Evolutionary conservation across 371 early-diverging fungal species (phyloP), one percentile per base, ranked within the genome.

Genomic region (Lichtheimia ramosa): DNA sequence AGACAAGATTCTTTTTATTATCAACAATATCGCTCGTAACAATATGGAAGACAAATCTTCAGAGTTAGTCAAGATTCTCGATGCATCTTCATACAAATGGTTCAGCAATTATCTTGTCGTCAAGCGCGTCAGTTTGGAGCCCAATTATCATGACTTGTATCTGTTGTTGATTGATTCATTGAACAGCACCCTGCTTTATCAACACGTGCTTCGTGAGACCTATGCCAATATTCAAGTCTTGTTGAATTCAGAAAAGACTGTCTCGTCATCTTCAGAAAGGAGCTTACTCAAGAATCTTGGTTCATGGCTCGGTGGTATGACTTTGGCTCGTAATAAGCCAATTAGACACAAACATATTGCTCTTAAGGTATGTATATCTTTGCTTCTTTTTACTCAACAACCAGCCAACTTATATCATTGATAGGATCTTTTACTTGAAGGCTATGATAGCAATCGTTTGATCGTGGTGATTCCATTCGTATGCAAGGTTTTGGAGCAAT

Each of bases 381-480:
- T 8, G 34, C 10, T 34, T 34, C 10, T 10, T 8, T 34, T 34
- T 34, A 34, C 34, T 34, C 34, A 34, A 34, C 8, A 5, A 10
- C 34, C 34, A 34, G 2, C 10, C 10, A 43, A 18, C 5, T n/a
- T 10, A 4, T 34, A 20, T 10, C 13, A 42, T 20, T 39, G 50
- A 51, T 74, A 91, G 86, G 94, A 92, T 42, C 69, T 97, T 15
- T 66, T 99, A 48, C 69, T 97, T 39, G 94, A 97, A 79, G 98
- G 97, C 3, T 96, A 87, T 68, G 90, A 90, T 58, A 83, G 79
- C 51, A 86, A 90, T 53, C 81, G 96, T 4, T 80, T 98, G 41
- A 93, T 95, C 73, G 96, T 97, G 1, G 95, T 93, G 3, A 95
- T 99, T 58, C 99, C 99, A 5, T 99, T 99, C 69, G 96, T 96